phyloP scores from a whole-genome alignment of 345 rosid genomes.

The Eucalyptus shirleyi region DNA sequence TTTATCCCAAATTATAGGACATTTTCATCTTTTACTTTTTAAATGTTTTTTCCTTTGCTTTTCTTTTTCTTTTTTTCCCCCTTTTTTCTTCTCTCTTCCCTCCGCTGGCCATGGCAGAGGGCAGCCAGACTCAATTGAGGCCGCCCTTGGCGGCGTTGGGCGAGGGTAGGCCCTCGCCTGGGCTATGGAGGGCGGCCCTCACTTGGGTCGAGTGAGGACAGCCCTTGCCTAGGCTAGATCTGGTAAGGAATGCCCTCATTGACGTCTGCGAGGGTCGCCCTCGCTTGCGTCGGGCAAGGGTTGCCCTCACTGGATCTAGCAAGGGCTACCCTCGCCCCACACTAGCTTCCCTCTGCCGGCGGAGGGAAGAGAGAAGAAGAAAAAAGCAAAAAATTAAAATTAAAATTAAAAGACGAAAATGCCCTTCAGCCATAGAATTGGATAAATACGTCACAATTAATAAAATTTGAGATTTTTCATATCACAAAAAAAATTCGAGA shows the following conservation, averaged over 20 bases:
- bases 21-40: too few species aligned
- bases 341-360: fast-evolving
- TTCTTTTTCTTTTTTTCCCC: fast-evolving
- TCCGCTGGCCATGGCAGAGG: fast-evolving
- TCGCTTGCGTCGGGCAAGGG: fast-evolving
- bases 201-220: fast-evolving
- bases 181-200: too few species aligned
- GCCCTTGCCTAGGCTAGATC: fast-evolving
- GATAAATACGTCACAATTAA: fast-evolving
- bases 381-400: too few species aligned
- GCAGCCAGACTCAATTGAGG: fast-evolving
- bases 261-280: fast-evolving
- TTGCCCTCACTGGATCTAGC: fast-evolving
- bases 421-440: fast-evolving
- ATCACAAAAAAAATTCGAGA: fast-evolving
- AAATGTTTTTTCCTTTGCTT: too few species aligned
- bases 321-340: fast-evolving
- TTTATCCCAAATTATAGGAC: fast-evolving
- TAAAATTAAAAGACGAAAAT: too few species aligned
- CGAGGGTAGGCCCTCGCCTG: fast-evolving
- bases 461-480: too few species aligned
- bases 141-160: fast-evolving
- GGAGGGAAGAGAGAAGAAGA: too few species aligned
- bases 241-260: fast-evolving
- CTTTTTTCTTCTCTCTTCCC: too few species aligned